Evolutionary conservation across 306 rosid genomes (phyloP), one percentile per base, ranked within the genome.

Genomic region (Phaseolus lunatus): DNA sequence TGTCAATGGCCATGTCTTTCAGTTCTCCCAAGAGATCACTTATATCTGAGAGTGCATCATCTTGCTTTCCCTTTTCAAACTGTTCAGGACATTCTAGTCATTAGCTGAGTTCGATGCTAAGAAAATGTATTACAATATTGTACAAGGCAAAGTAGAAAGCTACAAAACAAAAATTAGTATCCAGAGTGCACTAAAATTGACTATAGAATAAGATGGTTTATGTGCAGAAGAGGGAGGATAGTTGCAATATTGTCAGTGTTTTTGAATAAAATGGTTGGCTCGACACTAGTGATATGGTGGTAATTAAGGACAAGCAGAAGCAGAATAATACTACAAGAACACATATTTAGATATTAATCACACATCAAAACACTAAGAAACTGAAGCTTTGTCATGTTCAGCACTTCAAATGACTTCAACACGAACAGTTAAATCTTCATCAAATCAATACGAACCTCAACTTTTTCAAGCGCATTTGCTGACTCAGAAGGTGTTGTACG

Each of bases 1-100:
- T 94, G 85, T 92, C 93, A 45, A 92, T 2, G 66, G 98, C 98
- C 98, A 94, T 94, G 39, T 31, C 88, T 86, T 94, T 94, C 75
- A 94, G 88, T 85, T 94, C 93, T 76, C 87, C 98, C 87, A 94
- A 73, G 26, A 94, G 71, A 76, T 86, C 83, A 80, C 98, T 94
- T 61, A 94, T 54, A 72, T 90, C 88, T 7, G 97, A 90, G 41
- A 92, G 74, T 23, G 88, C 90, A 70, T 94, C 98, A 79, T 94
- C 97, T 84, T 94, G 98, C 88, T 90, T 92, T 9, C 35, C 75
- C 54, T 89, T 88, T 71, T 94, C 97, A 70, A 87, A 82, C 98
- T 94, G 89, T 84, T 82, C 61, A 43, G 41, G 68, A 57, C 72
- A 50, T 15, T 19, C 20, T 19, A 22, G 50, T 83, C 24, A 78